Evolutionary conservation across 164 flowering plant species (phyloP).

Genomic region (Magnolia changhungtana): DNA sequence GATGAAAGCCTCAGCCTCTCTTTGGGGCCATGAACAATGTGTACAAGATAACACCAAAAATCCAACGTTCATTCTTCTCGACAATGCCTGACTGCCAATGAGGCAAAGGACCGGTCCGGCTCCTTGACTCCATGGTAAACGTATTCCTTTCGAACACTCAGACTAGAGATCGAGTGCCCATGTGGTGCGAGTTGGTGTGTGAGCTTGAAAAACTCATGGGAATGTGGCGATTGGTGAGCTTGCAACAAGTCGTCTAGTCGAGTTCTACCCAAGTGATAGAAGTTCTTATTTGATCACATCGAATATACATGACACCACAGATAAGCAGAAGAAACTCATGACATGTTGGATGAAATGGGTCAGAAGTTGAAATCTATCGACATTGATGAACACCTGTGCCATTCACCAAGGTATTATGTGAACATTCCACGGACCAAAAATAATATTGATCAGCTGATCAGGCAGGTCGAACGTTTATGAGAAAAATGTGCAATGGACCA

Average conservation of each 20-base stretch:
- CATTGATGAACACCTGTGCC: too few species aligned
- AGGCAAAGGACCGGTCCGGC: constrained; percentile 5
- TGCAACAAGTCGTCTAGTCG: constrained; percentile 15
- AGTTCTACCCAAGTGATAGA: constrained; percentile 12
- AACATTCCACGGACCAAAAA: too few species aligned
- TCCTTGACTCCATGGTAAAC: too few species aligned
- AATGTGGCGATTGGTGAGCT: constrained; percentile 20
- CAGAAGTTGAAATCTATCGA: too few species aligned
- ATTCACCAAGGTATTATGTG: too few species aligned
- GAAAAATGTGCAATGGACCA: too few species aligned
- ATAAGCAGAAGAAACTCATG: too few species aligned
- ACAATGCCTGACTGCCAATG: constrained; percentile 17
- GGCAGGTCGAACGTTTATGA: constrained; percentile 4
- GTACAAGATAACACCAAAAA: constrained; percentile 15
- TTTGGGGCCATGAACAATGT: constrained; percentile 16
- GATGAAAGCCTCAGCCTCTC: constrained; percentile 16
- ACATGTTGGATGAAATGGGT: too few species aligned
- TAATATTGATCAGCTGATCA: constrained; percentile 7
- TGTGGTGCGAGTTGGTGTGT: too few species aligned
- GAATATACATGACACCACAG: neutral
- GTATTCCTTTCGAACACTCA: too few species aligned
- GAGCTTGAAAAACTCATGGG: constrained; percentile 13
- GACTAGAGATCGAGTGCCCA: too few species aligned
- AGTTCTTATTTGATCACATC: constrained; percentile 17
- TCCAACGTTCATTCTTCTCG: constrained; percentile 23